These are phyloP conservation scores for Quercus lobata DNA, from an alignment of 331 rosid species.

Conservation along the genomic window DNA sequence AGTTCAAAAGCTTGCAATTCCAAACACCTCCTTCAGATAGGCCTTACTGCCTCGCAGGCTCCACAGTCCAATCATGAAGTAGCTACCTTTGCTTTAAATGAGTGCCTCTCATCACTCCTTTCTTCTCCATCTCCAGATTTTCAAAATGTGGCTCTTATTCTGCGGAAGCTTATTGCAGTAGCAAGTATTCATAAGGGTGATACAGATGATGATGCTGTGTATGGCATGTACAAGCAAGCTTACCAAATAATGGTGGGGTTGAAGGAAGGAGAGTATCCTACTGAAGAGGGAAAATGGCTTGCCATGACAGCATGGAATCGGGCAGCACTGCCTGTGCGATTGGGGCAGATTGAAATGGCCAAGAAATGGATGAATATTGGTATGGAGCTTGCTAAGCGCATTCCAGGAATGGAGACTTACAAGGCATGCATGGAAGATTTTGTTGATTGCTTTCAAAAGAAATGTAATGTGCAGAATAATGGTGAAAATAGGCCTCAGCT, in stretches of 20 bases:
- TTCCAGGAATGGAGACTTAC: slow-evolving; percentile 82
- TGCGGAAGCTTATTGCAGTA: slow-evolving; percentile 70
- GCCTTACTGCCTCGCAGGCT: slow-evolving; percentile 72
- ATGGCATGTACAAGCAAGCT: slow-evolving; percentile 70
- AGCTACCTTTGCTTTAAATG: slow-evolving; percentile 67
- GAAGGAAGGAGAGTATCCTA: slow-evolving; percentile 79
- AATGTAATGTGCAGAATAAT: slow-evolving; percentile 21
- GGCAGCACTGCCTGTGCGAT: slow-evolving; percentile 73
- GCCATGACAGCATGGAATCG: slow-evolving; percentile 96
- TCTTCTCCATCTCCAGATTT: slow-evolving; percentile 69
- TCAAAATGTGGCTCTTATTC: slow-evolving; percentile 57
- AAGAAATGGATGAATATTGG: slow-evolving; percentile 85
- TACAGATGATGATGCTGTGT: slow-evolving; percentile 69
- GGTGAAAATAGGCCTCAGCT: slow-evolving; percentile 14
- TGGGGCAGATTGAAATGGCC: slow-evolving; percentile 72
- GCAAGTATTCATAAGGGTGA: slow-evolving; percentile 75
- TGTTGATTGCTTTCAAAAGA: slow-evolving; percentile 38
- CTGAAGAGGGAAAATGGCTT: slow-evolving; percentile 91
- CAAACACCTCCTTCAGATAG: slow-evolving; percentile 72
- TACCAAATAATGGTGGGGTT: slow-evolving; percentile 82
- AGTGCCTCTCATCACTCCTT: slow-evolving; percentile 74
- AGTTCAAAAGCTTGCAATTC: slow-evolving; percentile 69
- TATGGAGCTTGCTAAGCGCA: slow-evolving; percentile 68
- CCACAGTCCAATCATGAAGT: slow-evolving; percentile 62
- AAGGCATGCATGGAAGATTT: slow-evolving; percentile 81